Evolutionary conservation across 306 rosid genomes (phyloP), one percentile per base, ranked within the genome.

Genomic region (Rosa chinensis): DNA sequence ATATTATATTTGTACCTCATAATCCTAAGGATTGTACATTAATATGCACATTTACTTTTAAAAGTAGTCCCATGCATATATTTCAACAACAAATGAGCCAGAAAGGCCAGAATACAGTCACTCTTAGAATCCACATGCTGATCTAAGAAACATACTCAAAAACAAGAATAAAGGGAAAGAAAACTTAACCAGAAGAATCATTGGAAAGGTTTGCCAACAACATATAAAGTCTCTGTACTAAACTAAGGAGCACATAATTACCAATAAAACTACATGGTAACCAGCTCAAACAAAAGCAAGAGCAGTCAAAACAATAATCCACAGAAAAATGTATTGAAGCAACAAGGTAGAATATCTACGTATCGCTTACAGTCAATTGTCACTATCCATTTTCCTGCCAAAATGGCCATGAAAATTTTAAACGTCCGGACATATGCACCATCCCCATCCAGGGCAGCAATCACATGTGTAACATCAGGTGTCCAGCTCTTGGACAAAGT

Each of bases 351-450:
- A 69, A 62, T 49, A 53, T 47, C 40, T 23, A 56, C 49, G 6
- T 73, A 70, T 66, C 81, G 77, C 97, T 84, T 87, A 95, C 99
- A 95, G 62, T 87, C 98, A 70, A 93, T 75, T 74, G 87, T 93
- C 78, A 95, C 89, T 82, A 95, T 66, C 99, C 99, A 95, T 76
- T 79, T 85, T 61, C 98, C 99, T 74, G 87, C 83, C 77, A 93
- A 79, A 86, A 93, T 89, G 70, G 89, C 99, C 98, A 88, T 89
- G 53, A 92, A 90, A 61, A 89, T 92, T 85, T 93, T 92, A 66
- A 91, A 82, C 1, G 99, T 95, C 84, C 99, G 84, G 32, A 93
- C 84, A 84, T 94, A 95, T 42, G 97, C 96, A 78, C 93, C 98
- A 17, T 89, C 87, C 69, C 82, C 90, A 84, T 93, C 92, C 7